phyloP scores from a whole-genome alignment of 2,329 filamentous ascomycete genomes.

The Gyromitra esculenta region DNA sequence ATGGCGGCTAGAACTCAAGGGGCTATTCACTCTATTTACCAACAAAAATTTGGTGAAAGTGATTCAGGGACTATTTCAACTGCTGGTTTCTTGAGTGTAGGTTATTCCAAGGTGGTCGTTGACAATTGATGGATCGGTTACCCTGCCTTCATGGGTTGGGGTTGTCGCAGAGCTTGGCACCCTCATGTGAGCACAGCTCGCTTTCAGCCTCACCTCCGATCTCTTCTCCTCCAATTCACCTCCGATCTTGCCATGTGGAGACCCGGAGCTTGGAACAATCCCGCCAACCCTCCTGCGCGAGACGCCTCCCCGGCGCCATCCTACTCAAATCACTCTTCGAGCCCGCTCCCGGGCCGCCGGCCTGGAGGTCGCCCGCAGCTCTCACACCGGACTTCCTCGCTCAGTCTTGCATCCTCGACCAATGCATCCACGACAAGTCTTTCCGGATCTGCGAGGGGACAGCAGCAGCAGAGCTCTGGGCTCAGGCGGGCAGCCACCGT shows the following conservation, averaged over 20 bases:
- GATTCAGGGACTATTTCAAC: neutral
- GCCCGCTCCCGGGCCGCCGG: conserved; percentile 75
- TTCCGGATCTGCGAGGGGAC: conserved; percentile 69
- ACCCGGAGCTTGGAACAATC: conserved; percentile 43
- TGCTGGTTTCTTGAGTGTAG: neutral
- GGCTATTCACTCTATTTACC: neutral
- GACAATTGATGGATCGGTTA: neutral
- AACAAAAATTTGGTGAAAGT: neutral
- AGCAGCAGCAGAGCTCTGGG: conserved; percentile 65
- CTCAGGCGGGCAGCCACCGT: conserved; percentile 69
- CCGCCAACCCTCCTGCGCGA: conserved; percentile 33
- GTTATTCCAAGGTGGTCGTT: neutral
- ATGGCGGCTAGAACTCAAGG: too few species aligned
- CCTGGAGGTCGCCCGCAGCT: conserved; percentile 75
- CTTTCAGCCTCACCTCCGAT: conserved; percentile 6
- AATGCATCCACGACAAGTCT: conserved; percentile 82
- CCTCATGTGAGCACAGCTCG: neutral
- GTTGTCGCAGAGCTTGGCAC: neutral
- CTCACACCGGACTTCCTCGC: conserved; percentile 77
- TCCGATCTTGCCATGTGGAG: conserved; percentile 47
- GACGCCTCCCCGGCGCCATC: conserved; percentile 67
- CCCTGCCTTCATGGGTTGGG: neutral
- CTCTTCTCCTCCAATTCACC: neutral
- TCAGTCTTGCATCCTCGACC: conserved; percentile 76
- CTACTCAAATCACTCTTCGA: conserved; percentile 76